Evolutionary conservation across 2,329 filamentous ascomycete genomes (phyloP), one percentile per base, ranked within the genome.

Genomic region (Penicillium sp.): DNA sequence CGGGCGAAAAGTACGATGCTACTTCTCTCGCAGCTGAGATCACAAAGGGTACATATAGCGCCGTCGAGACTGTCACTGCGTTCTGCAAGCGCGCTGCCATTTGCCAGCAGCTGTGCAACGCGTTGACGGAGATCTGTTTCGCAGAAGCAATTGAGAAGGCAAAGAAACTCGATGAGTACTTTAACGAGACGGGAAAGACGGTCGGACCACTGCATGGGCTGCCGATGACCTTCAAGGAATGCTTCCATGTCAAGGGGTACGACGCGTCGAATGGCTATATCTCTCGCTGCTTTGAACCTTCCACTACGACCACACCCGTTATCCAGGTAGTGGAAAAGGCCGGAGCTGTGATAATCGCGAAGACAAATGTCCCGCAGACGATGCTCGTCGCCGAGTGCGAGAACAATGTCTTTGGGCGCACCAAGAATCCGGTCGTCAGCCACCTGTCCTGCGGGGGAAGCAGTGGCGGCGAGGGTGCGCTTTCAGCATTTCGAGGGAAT

Each of bases 401-500:
- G 6, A 70, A 69, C 47, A 66, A 67, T 19, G 62, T 71, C 1
- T 67, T 67, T 11, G 68, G 68, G 0, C 61, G 67, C 3, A 63
- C 64, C 0, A 13, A 60, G 1, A 72, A 71, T 38, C 71, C 71
- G 2, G 52, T 63, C 15, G 66, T 68, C 19, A 58, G n/a, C 1
- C 56, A 54, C 3, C 49, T 69, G 3, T 64, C 66, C 0, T 60
- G 65, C 0, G 70, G 71, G 6, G 71, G 71, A 1, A 65, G 60
- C 35, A 66, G 62, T 7, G 71, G 71, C 13, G 73, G 73, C 1
- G 75, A 77, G 63, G 73, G 70, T 5, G 72, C 74, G 1, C 46
- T 76, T 3, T 50, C 75, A 1, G 72, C 71, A 0, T 64, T 77
- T 35, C 62, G 71, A 7, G 75, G 74, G 9, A 70, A 67, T 5